Base-by-base conservation (phyloP, 225 moss, liverwort and hornwort species). In the Physcomitrium patens region DNA sequence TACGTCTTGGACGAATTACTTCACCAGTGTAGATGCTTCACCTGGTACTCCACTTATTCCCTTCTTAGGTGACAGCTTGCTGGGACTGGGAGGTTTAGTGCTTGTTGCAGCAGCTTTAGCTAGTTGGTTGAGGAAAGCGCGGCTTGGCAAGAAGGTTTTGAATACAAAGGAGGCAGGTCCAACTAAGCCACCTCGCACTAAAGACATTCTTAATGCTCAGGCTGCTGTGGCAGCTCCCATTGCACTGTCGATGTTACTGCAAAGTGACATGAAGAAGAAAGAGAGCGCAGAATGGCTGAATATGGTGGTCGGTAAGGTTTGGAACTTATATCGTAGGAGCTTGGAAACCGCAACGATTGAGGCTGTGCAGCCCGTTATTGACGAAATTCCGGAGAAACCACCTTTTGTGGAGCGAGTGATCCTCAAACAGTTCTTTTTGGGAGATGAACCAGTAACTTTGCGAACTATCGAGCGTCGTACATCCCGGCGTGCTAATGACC, bases 241-340 rank as follows among this genome's bases (percentile, higher is more conserved):
- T 78, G 94, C 89, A 45, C 79, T 94, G 18, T 91, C 94, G 41
- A 80, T 90, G 74, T 86, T 99, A 31, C 68, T 99, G 72, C 94
- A 92, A 65, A 87, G 89, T 62, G 87, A 91, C 0, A 78, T 91
- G 47, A 84, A 90, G 70, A 90, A 88, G 83, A 99, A 93, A 67
- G 99, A 99, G 80, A 93, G 93, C 56, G 95, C 91, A 45, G 99
- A 99, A 77, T 99, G 99, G 99, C 74, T 99, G 74, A 99, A 99
- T 62, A 99, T 99, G 99, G 86, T 99, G 27, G 63, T 95, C 61
- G 91, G 90, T 55, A 99, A 99, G 81, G 83, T 99, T 45, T 99
- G 99, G 99, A 99, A 92, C 63, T 77, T 99, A 16, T 99, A 99
- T 79, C 86, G 99, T 54, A 86, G 89, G 63, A 90, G 67, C 48